phyloP scores from a whole-genome alignment of 768 basidiomycete genomes.

The Pleurotus djamor region DNA sequence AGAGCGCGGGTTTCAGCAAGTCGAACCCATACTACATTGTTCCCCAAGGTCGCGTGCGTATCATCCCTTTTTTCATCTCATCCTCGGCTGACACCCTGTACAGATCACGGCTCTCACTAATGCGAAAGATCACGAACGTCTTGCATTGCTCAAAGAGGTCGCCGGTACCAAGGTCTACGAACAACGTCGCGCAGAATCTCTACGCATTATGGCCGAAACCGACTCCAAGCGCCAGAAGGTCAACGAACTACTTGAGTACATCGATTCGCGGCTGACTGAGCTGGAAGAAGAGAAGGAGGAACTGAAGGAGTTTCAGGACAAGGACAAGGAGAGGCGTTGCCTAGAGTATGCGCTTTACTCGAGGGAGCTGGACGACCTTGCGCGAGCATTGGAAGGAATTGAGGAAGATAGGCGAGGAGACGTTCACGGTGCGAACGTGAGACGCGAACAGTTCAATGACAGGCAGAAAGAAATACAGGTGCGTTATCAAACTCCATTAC shows the following conservation, averaged over 20 bases:
- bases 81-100: not conserved
- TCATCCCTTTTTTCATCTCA: not conserved
- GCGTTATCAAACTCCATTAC: conserved; percentile 12
- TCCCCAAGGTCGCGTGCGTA: conserved; percentile 91
- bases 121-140: conserved; percentile 92
- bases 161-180: conserved; percentile 99
- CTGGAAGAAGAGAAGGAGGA: conserved; percentile 99
- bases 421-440: conserved; percentile 78
- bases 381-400: conserved; percentile 81
- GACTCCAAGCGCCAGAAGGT: conserved; percentile 92
- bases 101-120: conserved; percentile 97
- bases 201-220: conserved; percentile 97
- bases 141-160: conserved; percentile 95
- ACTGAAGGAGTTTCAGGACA: conserved; percentile 93
- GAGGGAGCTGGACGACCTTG: conserved; percentile 87
- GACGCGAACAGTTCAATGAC: conserved; percentile 78
- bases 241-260: conserved; percentile 84
- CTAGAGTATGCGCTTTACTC: conserved; percentile 95
- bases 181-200: conserved; percentile 85
- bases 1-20: conserved; percentile 96
- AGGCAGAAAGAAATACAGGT: conserved; percentile 88
- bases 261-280: conserved; percentile 86
- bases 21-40: conserved; percentile 99
- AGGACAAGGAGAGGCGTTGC: conserved; percentile 92
- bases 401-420: conserved; percentile 81